Base-by-base conservation (phyloP, 1,139 yeast species). In the Wickerhamomyces sp. region DNA sequence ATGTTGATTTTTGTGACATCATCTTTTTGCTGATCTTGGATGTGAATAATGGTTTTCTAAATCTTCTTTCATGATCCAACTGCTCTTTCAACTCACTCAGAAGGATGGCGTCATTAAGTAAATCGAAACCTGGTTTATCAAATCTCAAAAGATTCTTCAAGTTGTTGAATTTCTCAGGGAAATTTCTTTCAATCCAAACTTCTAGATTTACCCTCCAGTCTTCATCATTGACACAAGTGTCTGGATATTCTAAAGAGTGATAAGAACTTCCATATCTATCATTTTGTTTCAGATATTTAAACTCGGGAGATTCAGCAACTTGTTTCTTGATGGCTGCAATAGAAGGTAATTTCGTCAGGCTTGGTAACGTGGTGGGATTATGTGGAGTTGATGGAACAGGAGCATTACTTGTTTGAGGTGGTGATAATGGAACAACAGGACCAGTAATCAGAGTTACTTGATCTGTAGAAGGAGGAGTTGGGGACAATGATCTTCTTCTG, bases 21-120 rank as follows among this genome's bases (percentile, higher is more conserved):
- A 56, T 57, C 62, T 69, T 50, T 54, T 57, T 48, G 61, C 66
- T 42, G 58, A 59, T 50, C 57, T 57, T 56, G 51, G 68, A 46
- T 59, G 62, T 60, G 49, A 59, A 60, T 7, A 43, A 45, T 23
- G 64, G 63, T 37, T 46, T 59, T 33, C 36, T 45, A 7, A 43
- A 13, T 18, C 39, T 38, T 34, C 41, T 40, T 31, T 52, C 48
- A 11, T 43, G 36, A 23, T 58, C 60, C 36, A 57, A 27, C 32
- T 56, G 52, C 37, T 58, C 58, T 36, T 55, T 57, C 38, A 58
- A 43, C 40, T 57, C 62, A 10, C 49, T 57, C 11, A 58, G 40
- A 34, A 55, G 40, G 15, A 58, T 58, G 8, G 62, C 62, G 44
- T 56, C 61, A 32, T 56, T 58, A 29, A 58, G 45, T n/a, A 58